Conservation (phyloP, 2,329 filamentous ascomycete species). For the Aspergillus floridensis region DNA sequence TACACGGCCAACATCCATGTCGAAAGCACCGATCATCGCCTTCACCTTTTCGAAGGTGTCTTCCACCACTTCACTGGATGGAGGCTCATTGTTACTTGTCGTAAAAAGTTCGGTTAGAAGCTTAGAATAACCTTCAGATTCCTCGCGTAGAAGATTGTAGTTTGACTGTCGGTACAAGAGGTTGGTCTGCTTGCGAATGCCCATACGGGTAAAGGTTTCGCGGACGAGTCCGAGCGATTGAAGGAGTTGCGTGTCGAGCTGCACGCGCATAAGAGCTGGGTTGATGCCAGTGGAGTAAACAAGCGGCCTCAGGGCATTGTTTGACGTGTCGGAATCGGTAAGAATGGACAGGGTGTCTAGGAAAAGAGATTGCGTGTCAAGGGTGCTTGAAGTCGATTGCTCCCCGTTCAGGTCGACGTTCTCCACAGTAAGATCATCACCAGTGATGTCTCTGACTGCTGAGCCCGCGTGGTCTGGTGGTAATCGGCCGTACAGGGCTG, state of each 20-base stretch:
- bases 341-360: constrained; percentile 80
- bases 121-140: constrained; percentile 95
- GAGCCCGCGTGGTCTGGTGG: constrained; percentile 66
- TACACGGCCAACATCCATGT: constrained; percentile 91
- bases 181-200: constrained; percentile 88
- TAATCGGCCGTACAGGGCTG: constrained; percentile 68
- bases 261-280: constrained; percentile 68
- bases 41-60: constrained; percentile 90
- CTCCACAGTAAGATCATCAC: constrained; percentile 50
- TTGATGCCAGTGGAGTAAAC: constrained; percentile 71
- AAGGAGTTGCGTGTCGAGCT: constrained; percentile 76
- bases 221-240: constrained; percentile 76
- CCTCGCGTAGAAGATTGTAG: constrained; percentile 92
- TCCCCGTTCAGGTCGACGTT: constrained; percentile 48
- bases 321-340: constrained; percentile 66
- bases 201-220: constrained; percentile 77
- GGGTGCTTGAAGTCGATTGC: constrained; percentile 41
- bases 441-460: constrained; percentile 71
- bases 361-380: constrained; percentile 69
- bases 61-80: constrained; percentile 72
- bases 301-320: constrained; percentile 61
- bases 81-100: constrained; percentile 70
- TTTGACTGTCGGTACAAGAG: constrained; percentile 92
- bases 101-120: constrained; percentile 94
- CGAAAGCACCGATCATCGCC: constrained; percentile 92